Percentiles rank a stretch among this genome's conserved stretches.
Evolutionary conservation across 2,329 filamentous ascomycete genomes (phyloP).

Genomic region (Fusarium pseudoanthophilum): DNA sequence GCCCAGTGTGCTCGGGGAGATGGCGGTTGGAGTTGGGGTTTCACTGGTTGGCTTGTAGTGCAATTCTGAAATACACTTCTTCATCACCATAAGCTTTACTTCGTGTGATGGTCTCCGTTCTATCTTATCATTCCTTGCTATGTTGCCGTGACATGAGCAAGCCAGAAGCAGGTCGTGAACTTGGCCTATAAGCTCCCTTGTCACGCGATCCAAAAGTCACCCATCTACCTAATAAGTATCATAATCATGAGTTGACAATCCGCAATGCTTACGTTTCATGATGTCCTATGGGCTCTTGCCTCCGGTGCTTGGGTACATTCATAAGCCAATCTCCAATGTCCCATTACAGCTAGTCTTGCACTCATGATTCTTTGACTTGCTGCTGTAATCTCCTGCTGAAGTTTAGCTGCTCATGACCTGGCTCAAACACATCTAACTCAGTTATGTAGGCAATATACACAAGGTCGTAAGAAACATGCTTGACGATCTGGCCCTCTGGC

Average conservation of each 20-base stretch:
- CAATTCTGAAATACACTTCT: slow-evolving; percentile 34
- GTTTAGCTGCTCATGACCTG: background rate
- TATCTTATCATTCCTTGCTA: too few relatives aligned
- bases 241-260: too few relatives aligned
- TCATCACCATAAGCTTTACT: background rate
- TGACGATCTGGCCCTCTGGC: background rate
- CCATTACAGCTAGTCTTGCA: background rate
- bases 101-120: background rate
- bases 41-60: slow-evolving; percentile 32
- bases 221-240: background rate
- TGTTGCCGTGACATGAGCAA: too few relatives aligned
- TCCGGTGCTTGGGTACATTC: background rate
- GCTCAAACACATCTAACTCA: background rate
- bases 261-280: fast-evolving
- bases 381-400: background rate
- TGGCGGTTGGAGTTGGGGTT: slow-evolving; percentile 8
- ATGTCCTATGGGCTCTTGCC: too few relatives aligned
- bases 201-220: background rate
- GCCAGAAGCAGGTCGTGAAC: background rate
- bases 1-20: slow-evolving; percentile 20
- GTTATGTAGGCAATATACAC: background rate
- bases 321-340: background rate
- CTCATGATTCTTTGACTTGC: background rate
- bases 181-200: background rate
- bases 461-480: background rate